Percentiles rank a stretch among this genome's conserved stretches.
These are phyloP conservation scores for Prototheca cutis DNA, from an alignment of 163 green algal species.

Conservation along the genomic window DNA sequence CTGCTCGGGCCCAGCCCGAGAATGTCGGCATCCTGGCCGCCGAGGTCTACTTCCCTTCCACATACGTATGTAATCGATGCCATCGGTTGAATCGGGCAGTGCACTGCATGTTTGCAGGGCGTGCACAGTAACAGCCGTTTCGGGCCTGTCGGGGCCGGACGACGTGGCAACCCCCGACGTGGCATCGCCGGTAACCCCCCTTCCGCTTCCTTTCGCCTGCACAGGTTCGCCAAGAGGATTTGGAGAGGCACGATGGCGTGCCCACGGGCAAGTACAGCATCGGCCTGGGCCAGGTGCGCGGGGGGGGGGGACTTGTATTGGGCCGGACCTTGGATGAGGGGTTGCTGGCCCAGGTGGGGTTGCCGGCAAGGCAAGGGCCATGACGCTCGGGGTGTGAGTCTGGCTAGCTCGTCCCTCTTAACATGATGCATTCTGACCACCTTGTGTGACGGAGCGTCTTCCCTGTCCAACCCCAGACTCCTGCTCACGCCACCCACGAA, in stretches of 20 bases:
- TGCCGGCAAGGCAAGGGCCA: too few species aligned
- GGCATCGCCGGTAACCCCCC: not conserved
- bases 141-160: too few species aligned
- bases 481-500: too few species aligned
- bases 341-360: too few species aligned
- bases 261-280: conserved; percentile 75
- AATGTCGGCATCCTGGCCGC: conserved; percentile 71
- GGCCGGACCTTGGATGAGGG: not conserved
- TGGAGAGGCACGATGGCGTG: conserved; percentile 63
- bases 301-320: not conserved
- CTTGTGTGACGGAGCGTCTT: too few species aligned
- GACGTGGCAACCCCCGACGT: too few species aligned
- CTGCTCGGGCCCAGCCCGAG: not conserved
- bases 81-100: not conserved
- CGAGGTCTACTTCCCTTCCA: conserved; percentile 59
- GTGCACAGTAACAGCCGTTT: too few species aligned
- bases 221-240: conserved; percentile 53
- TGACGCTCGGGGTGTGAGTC: too few species aligned
- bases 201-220: not conserved
- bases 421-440: too few species aligned
- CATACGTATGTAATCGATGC: conserved; percentile 22
- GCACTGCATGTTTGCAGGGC: too few species aligned
- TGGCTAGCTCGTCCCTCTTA: too few species aligned
- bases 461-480: too few species aligned
- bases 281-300: conserved; percentile 66